These are phyloP conservation scores for Crithidia sp. DNA, from an alignment of 208 protist genomes.

Conservation along the genomic window DNA sequence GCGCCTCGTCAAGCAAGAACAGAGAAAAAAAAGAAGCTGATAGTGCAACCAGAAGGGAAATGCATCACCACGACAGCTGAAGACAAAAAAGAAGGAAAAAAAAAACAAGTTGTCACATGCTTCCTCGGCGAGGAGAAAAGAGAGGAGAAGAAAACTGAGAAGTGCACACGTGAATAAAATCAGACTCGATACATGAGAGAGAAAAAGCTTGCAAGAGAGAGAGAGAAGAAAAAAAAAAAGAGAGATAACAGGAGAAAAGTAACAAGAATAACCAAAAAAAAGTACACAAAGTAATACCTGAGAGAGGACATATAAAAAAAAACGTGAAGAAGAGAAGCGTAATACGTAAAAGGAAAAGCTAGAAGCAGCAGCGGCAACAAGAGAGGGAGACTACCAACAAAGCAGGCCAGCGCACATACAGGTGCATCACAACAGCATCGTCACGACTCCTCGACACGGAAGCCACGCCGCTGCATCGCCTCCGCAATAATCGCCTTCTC, in stretches of 20 bases:
- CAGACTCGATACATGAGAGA: neutral
- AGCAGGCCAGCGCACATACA: neutral
- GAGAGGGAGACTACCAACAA: neutral
- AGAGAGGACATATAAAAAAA: slow-evolving; percentile 11
- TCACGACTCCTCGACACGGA: neutral
- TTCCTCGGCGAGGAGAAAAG: neutral
- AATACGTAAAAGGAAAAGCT: neutral
- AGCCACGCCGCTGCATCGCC: slow-evolving; percentile 18
- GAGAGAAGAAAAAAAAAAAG: neutral
- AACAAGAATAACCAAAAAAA: slow-evolving; percentile 9
- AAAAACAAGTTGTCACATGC: neutral
- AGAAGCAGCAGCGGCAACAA: neutral
- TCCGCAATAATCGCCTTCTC: slow-evolving; percentile 17
- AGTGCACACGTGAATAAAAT: neutral
- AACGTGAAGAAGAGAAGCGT: slow-evolving; percentile 7
- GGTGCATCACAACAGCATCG: neutral
- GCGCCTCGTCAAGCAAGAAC: neutral
- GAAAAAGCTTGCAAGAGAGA: neutral
- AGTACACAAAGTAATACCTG: slow-evolving; percentile 1
- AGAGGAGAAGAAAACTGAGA: neutral
- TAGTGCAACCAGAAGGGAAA: too few relatives aligned
- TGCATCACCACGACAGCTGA: too few relatives aligned
- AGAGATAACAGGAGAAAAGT: neutral
- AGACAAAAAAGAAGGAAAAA: neutral
- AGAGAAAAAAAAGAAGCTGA: neutral